Conservation (phyloP, 768 basidiomycete species). For the Leucocoprinus leucothites region DNA sequence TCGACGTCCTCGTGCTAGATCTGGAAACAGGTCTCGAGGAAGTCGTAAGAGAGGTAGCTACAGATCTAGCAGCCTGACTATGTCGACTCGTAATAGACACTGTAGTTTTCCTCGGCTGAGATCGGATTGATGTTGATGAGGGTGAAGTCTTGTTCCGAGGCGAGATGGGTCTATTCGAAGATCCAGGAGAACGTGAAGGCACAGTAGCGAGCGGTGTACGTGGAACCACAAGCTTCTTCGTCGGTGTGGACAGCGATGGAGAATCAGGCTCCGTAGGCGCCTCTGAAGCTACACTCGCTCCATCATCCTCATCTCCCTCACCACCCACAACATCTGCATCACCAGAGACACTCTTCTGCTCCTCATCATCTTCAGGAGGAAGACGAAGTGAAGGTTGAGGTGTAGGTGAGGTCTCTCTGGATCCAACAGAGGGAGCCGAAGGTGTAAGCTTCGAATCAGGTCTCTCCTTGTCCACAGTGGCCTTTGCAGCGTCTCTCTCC, state of each 20-base stretch:
- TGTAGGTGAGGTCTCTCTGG: constrained; percentile 14
- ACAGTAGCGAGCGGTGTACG: constrained; percentile 25
- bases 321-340: neutral
- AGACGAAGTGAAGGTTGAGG: constrained; percentile 8
- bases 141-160: constrained; percentile 22
- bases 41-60: constrained; percentile 6
- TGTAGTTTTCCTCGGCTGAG: constrained; percentile 25
- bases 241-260: constrained; percentile 5
- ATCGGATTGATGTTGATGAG: constrained; percentile 32
- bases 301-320: constrained; percentile 14
- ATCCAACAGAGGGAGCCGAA: constrained; percentile 15
- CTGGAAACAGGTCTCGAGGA: constrained; percentile 24
- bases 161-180: constrained; percentile 9
- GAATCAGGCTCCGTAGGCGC: constrained; percentile 8
- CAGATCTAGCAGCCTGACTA: no score
- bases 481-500: constrained; percentile 17
- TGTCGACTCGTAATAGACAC: constrained; percentile 11
- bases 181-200: constrained; percentile 14
- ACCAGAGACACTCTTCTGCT: constrained; percentile 3
- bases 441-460: constrained; percentile 79
- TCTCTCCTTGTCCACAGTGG: constrained; percentile 31
- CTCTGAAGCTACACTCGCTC: constrained; percentile 13
- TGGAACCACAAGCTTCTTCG: constrained; percentile 27
- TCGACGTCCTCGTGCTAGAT: constrained; percentile 21
- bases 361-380: constrained; percentile 14